Conservation (phyloP, 192 early-diverging fungal species). For the Haplosporangium gracile region DNA sequence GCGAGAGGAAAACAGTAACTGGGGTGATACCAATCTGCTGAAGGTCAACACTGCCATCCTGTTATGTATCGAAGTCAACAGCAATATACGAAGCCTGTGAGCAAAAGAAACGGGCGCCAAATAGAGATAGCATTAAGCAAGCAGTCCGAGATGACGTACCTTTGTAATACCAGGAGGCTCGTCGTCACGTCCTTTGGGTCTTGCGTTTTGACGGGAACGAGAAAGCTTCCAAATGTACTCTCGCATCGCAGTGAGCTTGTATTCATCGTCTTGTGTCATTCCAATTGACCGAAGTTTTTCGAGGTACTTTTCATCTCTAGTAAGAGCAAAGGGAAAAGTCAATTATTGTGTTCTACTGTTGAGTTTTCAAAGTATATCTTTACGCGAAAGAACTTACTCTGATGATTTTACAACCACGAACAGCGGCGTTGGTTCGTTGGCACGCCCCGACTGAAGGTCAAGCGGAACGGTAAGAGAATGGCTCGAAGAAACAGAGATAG, state of each 20-base stretch:
- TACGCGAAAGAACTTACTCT: constrained; percentile 56
- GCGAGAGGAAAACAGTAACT: constrained; percentile 78
- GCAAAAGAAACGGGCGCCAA: not conserved
- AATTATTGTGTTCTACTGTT: not conserved
- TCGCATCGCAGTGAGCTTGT: constrained; percentile 78
- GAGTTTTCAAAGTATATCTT: not conserved
- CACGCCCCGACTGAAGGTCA: constrained; percentile 29
- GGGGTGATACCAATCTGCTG: constrained; percentile 76
- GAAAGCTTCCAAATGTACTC: constrained; percentile 85
- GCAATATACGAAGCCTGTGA: not conserved
- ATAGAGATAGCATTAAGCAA: not conserved
- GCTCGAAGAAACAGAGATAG: constrained; percentile 34
- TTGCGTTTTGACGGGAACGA: constrained; percentile 58
- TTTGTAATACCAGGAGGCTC: constrained; percentile 39
- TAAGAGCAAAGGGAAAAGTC: not conserved
- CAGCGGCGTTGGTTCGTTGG: constrained; percentile 22
- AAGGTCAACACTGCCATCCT: constrained; percentile 62
- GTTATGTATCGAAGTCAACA: not conserved
- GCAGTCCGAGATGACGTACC: constrained; percentile 1
- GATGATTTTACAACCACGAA: constrained; percentile 56
- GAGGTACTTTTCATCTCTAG: constrained; percentile 65
- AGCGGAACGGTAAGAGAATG: constrained; percentile 29
- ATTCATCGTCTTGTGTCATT: constrained; percentile 82
- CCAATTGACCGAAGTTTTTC: constrained; percentile 73
- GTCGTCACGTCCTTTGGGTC: constrained; percentile 50